These are phyloP conservation scores for Bertia moriformis DNA, from an alignment of 2,329 filamentous ascomycete genomes.

Conservation along the genomic window DNA sequence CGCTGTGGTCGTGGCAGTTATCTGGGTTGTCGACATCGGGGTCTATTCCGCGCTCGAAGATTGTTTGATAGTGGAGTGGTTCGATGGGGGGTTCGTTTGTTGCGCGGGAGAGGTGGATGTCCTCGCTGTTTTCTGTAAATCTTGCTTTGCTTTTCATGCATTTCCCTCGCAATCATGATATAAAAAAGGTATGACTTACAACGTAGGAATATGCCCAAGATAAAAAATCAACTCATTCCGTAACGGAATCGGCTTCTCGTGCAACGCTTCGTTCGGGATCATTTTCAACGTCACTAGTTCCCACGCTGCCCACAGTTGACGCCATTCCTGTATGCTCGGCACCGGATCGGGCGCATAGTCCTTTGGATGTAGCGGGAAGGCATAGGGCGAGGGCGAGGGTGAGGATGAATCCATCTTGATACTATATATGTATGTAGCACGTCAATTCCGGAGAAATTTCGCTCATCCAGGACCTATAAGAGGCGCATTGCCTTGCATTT, in stretches of 20 bases:
- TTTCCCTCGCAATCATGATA: no score
- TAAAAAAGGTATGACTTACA: not conserved
- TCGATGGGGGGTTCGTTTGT: conserved; percentile 25
- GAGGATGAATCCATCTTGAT: no score
- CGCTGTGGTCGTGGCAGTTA: conserved; percentile 46
- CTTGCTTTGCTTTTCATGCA: no score
- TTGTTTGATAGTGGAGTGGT: conserved; percentile 34
- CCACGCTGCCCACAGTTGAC: not conserved
- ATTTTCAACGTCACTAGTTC: not conserved
- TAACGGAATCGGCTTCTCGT: not conserved
- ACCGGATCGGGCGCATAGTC: not conserved
- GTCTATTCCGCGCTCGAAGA: conserved; percentile 56
- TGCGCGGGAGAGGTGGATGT: not conserved
- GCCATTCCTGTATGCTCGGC: not conserved
- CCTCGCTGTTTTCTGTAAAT: no score
- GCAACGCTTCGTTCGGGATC: not conserved
- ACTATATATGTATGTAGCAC: no score
- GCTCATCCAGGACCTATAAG: no score
- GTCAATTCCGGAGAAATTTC: no score
- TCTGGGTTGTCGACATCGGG: conserved; percentile 54
- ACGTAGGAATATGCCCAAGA: not conserved
- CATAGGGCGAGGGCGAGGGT: no score
- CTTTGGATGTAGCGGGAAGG: not conserved
- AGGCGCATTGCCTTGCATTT: no score
- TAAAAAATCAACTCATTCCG: not conserved